Evolutionary conservation across 768 basidiomycete species (phyloP), one percentile per base, ranked within the genome.

Genomic region (Auriscalpium vulgare): DNA sequence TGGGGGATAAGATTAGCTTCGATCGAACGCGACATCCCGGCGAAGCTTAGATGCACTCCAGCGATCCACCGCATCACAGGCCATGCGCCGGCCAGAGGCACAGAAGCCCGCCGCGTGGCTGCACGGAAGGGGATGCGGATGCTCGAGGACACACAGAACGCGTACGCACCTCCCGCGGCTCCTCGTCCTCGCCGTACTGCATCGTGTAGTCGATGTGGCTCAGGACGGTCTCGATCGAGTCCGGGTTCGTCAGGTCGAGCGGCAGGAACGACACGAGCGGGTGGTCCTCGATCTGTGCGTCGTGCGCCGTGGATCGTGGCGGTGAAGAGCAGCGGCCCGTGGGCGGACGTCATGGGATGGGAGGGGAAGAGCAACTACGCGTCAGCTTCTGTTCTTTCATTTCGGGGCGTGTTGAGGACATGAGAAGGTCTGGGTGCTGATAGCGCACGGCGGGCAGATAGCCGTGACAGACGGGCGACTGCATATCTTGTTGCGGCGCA

Each of bases 131-230:
- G 45, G 50, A 55, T 36, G 40, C 14, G 40, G 35, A 7, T 29
- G 2, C 29, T 29, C 29, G 44, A 29, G 10, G 16, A n/a, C 35
- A 37, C 8, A 10, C 11, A 49, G 17, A 47, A 35, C 19, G 46
- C 55, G 38, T 19, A 59, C 76, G 56, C 65, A 88, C 90, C 83
- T 91, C 91, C 76, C 88, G 93, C 14, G 95, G 95, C 67, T 99
- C 95, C 68, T 99, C 95, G 57, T 95, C 92, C 74, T 98, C 95
- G 37, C 95, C 95, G 65, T 97, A 99, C 68, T 99, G 97, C 85
- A 99, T 94, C 56, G 92, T 88, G 64, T 92, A 95, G 73, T 99
- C 97, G 53, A 99, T 89, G 68, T 99, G 94, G 68, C 92, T 94
- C 57, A 99, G 78, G 10, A 97, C 85, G 2, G 82, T 85, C 66